Evolutionary conservation across 352 stramenopile genomes (phyloP).

Genomic region (Achlya hypogyna): DNA sequence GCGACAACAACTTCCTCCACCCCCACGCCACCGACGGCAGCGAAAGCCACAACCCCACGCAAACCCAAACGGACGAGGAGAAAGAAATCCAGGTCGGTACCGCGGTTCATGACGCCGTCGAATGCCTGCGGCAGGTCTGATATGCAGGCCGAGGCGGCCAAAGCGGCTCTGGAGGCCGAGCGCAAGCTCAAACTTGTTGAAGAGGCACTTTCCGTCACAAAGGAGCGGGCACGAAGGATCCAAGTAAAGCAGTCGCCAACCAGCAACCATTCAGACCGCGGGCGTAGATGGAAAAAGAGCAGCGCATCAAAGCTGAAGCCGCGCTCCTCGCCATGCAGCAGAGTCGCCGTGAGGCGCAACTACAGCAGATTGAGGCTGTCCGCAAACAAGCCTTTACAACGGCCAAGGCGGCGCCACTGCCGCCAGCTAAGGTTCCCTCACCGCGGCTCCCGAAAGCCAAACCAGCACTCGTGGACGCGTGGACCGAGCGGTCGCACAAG

Average conservation of each 20-base stretch:
- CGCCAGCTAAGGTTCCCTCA: not conserved
- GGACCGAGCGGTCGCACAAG: not conserved
- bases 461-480: not conserved
- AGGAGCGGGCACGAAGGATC: conserved; percentile 15
- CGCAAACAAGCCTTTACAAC: conserved; percentile 10
- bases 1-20: not conserved
- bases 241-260: not conserved
- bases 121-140: not conserved
- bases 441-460: not conserved
- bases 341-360: not conserved
- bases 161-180: not conserved
- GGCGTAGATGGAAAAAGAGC: conserved; percentile 10
- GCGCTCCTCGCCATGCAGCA: not conserved
- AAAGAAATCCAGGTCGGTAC: not conserved
- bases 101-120: not conserved
- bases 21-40: not conserved
- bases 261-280: not conserved
- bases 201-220: not conserved
- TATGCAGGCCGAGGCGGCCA: not conserved
- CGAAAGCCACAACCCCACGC: not conserved
- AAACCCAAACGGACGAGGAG: not conserved
- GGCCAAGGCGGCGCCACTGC: not conserved
- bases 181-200: not conserved
- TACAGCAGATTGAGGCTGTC: conserved; percentile 3
- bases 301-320: not conserved